A percentile compares a stretch with the other conserved stretches of the same genome.
phyloP scores from a whole-genome alignment of 306 rosid genomes.

The Fragaria ananassa region DNA sequence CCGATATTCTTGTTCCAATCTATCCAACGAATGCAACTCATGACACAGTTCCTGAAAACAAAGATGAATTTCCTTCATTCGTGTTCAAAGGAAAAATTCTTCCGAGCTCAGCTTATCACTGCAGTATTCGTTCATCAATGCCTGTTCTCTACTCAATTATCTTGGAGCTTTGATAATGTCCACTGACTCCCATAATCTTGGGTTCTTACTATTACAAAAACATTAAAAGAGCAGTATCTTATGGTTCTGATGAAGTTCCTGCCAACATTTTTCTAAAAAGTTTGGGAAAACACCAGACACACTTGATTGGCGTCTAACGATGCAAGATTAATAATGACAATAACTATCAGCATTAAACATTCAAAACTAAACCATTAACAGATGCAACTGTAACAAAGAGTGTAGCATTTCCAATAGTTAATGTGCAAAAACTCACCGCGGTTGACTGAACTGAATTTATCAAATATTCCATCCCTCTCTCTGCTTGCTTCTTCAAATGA shows the following conservation, averaged over 20 bases:
- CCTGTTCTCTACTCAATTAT: no score
- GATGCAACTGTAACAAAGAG: background rate
- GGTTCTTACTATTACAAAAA: no score
- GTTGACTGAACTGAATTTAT: slow-evolving; percentile 71
- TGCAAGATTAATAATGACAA: no score
- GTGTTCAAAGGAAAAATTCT: slow-evolving; percentile 13
- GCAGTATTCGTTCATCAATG: no score
- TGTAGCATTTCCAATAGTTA: slow-evolving; percentile 10
- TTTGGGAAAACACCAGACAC: no score
- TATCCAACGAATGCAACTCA: slow-evolving; percentile 68
- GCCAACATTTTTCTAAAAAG: no score
- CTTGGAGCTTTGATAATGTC: no score
- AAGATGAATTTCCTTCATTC: slow-evolving; percentile 20
- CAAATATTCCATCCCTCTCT: slow-evolving; percentile 61
- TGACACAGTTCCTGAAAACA: slow-evolving; percentile 70
- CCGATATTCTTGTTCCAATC: slow-evolving; percentile 64
- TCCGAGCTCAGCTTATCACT: background rate
- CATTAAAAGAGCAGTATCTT: no score
- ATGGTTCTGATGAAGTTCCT: no score
- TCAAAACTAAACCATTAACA: background rate
- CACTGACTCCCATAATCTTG: no score
- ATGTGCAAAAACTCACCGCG: slow-evolving; percentile 51
- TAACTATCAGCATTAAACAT: no score
- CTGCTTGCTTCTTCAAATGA: slow-evolving; percentile 65
- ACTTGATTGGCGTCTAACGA: no score